These are phyloP conservation scores for Biscogniauxia sp. DNA, from an alignment of 2,329 filamentous ascomycete species.

Conservation along the genomic window DNA sequence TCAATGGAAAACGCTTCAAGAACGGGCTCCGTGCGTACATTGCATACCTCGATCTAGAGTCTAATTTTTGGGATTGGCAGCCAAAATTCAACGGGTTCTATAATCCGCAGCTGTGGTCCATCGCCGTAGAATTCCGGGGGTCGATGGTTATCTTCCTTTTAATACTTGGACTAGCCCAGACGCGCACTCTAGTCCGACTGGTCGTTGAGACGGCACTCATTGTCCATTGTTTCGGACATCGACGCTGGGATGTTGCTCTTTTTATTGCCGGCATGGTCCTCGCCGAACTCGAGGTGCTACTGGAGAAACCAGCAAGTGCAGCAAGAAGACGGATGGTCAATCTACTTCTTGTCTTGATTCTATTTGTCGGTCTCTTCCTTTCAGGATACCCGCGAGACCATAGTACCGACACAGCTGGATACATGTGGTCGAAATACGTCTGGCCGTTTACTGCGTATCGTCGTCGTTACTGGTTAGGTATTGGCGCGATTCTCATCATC, in stretches of 20 bases:
- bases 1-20: conserved; percentile 25
- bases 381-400: conserved; percentile 30
- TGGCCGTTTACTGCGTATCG: conserved; percentile 31
- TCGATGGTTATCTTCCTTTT: conserved; percentile 35
- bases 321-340: conserved; percentile 20
- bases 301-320: conserved; percentile 22
- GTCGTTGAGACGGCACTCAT: conserved; percentile 23
- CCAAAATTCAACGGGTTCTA: conserved; percentile 30
- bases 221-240: conserved; percentile 27
- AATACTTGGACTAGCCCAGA: conserved; percentile 28
- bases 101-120: conserved; percentile 35
- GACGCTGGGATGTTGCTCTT: conserved; percentile 30
- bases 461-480: conserved; percentile 30
- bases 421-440: conserved; percentile 28
- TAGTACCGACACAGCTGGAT: conserved; percentile 26
- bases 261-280: conserved; percentile 31
- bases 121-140: conserved; percentile 34
- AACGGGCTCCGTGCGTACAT: conserved; percentile 27
- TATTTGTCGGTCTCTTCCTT: conserved; percentile 27
- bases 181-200: conserved; percentile 25
- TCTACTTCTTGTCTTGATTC: conserved; percentile 17
- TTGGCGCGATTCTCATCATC: conserved; percentile 37
- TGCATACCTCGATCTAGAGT: conserved; percentile 30
- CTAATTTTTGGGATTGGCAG: conserved; percentile 31
- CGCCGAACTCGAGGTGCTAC: conserved; percentile 27